Conservation (phyloP, 805 yeast genomes). For the Teunomyces pallodes region DNA sequence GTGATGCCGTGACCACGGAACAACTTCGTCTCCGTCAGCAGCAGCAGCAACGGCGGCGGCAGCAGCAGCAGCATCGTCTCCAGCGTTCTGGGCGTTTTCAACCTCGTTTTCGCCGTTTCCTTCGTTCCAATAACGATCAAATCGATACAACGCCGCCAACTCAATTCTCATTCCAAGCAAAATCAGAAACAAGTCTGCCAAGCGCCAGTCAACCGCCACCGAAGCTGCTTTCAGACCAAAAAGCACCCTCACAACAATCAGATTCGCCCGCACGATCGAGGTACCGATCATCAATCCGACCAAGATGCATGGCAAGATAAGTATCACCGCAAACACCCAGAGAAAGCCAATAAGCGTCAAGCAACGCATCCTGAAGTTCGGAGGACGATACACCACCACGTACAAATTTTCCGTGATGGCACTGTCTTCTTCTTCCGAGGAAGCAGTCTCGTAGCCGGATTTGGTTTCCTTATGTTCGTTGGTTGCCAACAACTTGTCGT, state of each 20-base stretch:
- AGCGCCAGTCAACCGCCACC: constrained; percentile 14
- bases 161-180: constrained; percentile 17
- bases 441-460: constrained; percentile 29
- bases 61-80: background rate
- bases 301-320: constrained; percentile 21
- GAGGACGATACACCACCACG: constrained; percentile 84
- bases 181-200: constrained; percentile 20
- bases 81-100: background rate
- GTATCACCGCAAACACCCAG: constrained; percentile 45
- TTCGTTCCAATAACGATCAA: background rate
- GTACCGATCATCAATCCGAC: constrained; percentile 29
- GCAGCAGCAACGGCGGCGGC: background rate
- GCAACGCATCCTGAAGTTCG: constrained; percentile 62
- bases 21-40: background rate
- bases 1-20: background rate
- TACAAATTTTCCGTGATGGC: constrained; percentile 46
- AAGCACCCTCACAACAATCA: background rate
- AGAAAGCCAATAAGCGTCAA: constrained; percentile 43
- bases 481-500: constrained; percentile 54
- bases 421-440: constrained; percentile 44
- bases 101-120: constrained; percentile 1
- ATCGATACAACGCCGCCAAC: constrained; percentile 8
- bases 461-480: constrained; percentile 12
- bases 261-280: constrained; percentile 9
- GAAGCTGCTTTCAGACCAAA: background rate